These are phyloP conservation scores for Quercus robur DNA, from an alignment of 306 rosid genomes.

Conservation along the genomic window DNA sequence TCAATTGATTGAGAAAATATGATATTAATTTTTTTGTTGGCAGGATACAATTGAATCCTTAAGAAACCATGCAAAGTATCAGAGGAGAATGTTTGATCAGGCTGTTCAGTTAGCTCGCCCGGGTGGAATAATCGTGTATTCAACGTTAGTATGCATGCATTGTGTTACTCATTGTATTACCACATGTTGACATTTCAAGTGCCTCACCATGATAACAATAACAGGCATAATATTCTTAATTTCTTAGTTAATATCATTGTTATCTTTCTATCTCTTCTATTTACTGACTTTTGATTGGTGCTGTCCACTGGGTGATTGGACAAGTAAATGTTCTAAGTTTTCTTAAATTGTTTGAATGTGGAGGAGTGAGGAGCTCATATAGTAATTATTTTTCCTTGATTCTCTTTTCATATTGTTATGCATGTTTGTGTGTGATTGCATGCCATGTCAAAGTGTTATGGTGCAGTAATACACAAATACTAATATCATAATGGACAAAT, in stretches of 20 bases:
- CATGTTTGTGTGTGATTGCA: too few species aligned
- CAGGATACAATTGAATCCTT: conserved; percentile 82
- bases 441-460: too few species aligned
- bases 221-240: background rate
- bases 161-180: conserved; percentile 18
- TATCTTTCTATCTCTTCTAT: background rate
- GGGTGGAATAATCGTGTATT: conserved; percentile 84
- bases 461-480: too few species aligned
- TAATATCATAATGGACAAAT: too few species aligned
- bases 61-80: conserved; percentile 74
- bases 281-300: too few species aligned
- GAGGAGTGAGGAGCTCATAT: too few species aligned
- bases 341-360: too few species aligned
- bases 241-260: background rate
- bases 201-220: background rate
- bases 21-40: conserved; percentile 18
- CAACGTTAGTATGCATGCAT: conserved; percentile 65
- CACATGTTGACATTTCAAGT: background rate
- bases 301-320: too few species aligned
- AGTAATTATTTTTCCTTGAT: too few species aligned
- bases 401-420: too few species aligned
- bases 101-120: conserved; percentile 85
- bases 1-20: background rate
- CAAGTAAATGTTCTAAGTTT: too few species aligned
- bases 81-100: conserved; percentile 89